phyloP scores from a whole-genome alignment of 768 basidiomycete species.

The Collybia sordida region DNA sequence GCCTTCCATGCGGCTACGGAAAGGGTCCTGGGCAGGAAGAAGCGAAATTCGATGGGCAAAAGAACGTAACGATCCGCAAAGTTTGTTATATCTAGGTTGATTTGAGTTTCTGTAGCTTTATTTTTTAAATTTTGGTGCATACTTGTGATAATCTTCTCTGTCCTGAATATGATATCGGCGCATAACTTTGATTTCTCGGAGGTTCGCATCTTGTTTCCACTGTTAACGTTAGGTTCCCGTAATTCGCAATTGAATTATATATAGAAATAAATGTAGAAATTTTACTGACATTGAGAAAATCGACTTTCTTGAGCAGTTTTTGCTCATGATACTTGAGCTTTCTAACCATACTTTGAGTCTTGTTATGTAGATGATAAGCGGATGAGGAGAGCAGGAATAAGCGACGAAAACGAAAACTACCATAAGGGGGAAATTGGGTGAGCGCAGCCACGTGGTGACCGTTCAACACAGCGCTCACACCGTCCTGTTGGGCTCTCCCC shows the following conservation, averaged over 20 bases:
- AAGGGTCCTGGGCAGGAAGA: constrained; percentile 87
- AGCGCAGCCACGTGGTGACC: constrained; percentile 35
- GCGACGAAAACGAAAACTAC: not conserved
- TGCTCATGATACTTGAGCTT: constrained; percentile 97
- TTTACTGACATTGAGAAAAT: constrained; percentile 82
- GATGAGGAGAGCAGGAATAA: not conserved
- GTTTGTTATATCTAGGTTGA: constrained; percentile 79
- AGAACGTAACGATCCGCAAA: constrained; percentile 83
- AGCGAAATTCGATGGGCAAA: constrained; percentile 86
- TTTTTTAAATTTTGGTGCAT: constrained; percentile 12
- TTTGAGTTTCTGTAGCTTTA: not conserved
- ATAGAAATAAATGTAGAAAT: not conserved
- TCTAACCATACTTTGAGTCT: constrained; percentile 62
- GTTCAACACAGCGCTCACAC: constrained; percentile 24
- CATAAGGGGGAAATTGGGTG: constrained; percentile 16
- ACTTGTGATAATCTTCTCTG: constrained; percentile 94
- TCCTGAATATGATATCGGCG: constrained; percentile 94
- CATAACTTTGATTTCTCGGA: constrained; percentile 92
- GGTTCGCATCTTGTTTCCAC: constrained; percentile 96
- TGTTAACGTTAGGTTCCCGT: constrained; percentile 25
- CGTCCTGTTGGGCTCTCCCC: constrained; percentile 15
- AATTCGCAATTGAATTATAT: constrained; percentile 6
- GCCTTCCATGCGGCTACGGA: constrained; percentile 79
- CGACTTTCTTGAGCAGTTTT: constrained; percentile 93
- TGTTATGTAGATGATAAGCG: constrained; percentile 1